Evolutionary conservation across 1,139 yeast species (phyloP), one percentile per base, ranked within the genome.

Genomic region (Taiozyma sp.): DNA sequence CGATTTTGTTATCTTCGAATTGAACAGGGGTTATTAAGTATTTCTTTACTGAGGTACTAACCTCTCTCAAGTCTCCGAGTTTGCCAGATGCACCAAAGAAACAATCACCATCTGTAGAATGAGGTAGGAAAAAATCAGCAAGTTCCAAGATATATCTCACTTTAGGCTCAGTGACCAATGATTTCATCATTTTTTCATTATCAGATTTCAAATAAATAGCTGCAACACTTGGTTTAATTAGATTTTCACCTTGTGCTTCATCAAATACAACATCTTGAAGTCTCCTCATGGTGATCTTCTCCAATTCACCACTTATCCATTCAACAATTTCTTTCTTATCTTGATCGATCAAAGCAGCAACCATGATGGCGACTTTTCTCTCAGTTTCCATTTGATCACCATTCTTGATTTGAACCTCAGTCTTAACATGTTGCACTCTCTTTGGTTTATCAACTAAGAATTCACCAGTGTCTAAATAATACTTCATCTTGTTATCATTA

Each of bases 401-500:
- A 21, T 49, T 46, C 43, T 49, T 55, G 47, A 64, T 62, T 26
- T 52, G 56, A 42, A 55, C 57, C n/a, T 56, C 47, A 14, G 52
- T 52, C 3, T 48, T 50, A 14, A 46, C 59, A 16, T 26, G 37
- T 2, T 41, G 34, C 10, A 41, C 44, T 32, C 47, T 49, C 8
- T 26, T 49, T 6, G 28, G 48, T 14, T 49, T 51, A 30, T 55
- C 54, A 29, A 24, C 32, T 42, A 56, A 59, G 41, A 76, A 63
- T 47, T 83, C 88, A 39, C 91, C 88, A 24, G 81, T 80, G 51
- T 71, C 68, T 50, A 78, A 72, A 49, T 71, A 74, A 54, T 74
- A 74, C 30, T 69, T 71, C 7, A 72, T 57, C 19, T 61, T 63
- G 26, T 68, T 65, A 22, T 76, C 80, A 47, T 80, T 80, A 24